These are phyloP conservation scores for Claviceps cyperi DNA, from an alignment of 2,329 filamentous ascomycete species.

Conservation along the genomic window DNA sequence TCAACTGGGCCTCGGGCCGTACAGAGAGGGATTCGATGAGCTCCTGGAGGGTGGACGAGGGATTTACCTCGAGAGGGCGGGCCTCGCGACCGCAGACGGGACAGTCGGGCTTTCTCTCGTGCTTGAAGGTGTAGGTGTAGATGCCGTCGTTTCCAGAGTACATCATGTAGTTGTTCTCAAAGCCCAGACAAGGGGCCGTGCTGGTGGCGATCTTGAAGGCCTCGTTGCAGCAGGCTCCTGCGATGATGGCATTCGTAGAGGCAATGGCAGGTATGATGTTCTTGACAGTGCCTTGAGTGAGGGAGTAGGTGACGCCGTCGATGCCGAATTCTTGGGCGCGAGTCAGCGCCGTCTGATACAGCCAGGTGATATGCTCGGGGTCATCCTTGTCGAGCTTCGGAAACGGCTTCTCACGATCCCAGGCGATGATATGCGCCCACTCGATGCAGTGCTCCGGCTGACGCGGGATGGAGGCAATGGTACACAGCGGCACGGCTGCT, in stretches of 20 bases:
- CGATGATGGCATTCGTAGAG: constrained; percentile 92
- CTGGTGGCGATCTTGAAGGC: constrained; percentile 85
- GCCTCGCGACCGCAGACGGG: constrained; percentile 82
- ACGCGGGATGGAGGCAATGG: constrained; percentile 86
- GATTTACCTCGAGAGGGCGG: constrained; percentile 58
- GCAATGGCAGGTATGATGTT: constrained; percentile 99
- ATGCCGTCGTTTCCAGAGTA: constrained; percentile 92
- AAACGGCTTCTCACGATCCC: constrained; percentile 76
- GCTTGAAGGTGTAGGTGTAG: constrained; percentile 95
- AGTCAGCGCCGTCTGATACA: constrained; percentile 69
- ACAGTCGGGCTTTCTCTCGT: constrained; percentile 87
- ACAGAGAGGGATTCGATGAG: constrained; percentile 74
- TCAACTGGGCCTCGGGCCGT: constrained; percentile 79
- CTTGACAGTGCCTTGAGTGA: constrained; percentile 96
- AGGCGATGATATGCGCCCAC: constrained; percentile 97
- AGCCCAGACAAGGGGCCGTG: constrained; percentile 64
- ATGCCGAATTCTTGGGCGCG: constrained; percentile 85
- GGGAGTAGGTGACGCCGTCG: constrained; percentile 78
- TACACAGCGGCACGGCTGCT: constrained; percentile 91
- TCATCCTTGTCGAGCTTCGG: constrained; percentile 87
- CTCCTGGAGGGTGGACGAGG: constrained; percentile 60
- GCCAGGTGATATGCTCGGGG: constrained; percentile 93
- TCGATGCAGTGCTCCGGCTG: constrained; percentile 98
- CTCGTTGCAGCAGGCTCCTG: constrained; percentile 91
- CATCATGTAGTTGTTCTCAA: constrained; percentile 94